These are phyloP conservation scores for Nematocida sp. DNA, from an alignment of 371 early-diverging fungal species.

Conservation along the genomic window DNA sequence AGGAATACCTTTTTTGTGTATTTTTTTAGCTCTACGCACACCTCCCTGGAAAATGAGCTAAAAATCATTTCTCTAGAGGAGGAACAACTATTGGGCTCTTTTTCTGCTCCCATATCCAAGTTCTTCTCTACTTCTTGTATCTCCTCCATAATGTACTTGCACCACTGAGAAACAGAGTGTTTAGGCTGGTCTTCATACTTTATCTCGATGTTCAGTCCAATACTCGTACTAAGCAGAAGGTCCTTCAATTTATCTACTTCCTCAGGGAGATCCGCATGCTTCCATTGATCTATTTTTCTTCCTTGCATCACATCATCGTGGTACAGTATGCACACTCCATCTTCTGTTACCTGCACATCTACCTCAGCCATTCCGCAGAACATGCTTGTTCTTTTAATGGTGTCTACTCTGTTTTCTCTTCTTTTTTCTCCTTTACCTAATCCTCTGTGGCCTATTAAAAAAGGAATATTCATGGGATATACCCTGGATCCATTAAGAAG, in stretches of 20 bases:
- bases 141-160: background rate
- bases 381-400: background rate
- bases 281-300: background rate
- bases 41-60: constrained; percentile 31
- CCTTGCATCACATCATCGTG: constrained; percentile 19
- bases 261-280: background rate
- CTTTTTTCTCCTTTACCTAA: background rate
- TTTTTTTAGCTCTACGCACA: constrained; percentile 14
- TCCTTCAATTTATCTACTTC: background rate
- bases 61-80: constrained; percentile 5
- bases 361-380: constrained; percentile 39
- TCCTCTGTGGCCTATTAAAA: constrained; percentile 38
- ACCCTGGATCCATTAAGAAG: background rate
- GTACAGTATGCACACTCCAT: background rate
- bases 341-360: constrained; percentile 46
- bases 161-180: background rate
- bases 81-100: background rate
- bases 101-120: background rate
- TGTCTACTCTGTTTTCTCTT: constrained; percentile 18
- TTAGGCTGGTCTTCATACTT: constrained; percentile 26
- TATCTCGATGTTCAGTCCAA: constrained; percentile 39
- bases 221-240: background rate
- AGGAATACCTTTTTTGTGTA: background rate
- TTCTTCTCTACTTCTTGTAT: background rate
- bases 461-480: background rate